These are phyloP conservation scores for Tympanopsis confertula DNA, from an alignment of 2,329 filamentous ascomycete genomes.

Conservation along the genomic window DNA sequence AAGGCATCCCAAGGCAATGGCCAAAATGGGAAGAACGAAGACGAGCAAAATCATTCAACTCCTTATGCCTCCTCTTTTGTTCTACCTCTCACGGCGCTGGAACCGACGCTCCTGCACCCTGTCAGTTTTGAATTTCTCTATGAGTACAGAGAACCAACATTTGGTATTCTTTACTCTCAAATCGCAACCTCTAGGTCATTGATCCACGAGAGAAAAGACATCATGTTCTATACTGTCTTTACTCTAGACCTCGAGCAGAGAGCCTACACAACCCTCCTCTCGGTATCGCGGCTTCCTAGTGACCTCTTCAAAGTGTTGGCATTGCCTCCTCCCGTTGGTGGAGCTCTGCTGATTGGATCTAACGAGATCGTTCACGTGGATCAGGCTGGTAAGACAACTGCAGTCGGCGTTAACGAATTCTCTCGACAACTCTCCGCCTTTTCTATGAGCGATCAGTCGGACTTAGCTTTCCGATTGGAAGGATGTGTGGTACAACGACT, in stretches of 20 bases:
- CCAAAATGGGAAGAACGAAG: background rate
- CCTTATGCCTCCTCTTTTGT: slow-evolving; percentile 57
- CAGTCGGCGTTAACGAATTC: slow-evolving; percentile 57
- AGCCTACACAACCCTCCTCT: slow-evolving; percentile 53
- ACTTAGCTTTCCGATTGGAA: slow-evolving; percentile 48
- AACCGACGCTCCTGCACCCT: slow-evolving; percentile 50
- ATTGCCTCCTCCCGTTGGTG: slow-evolving; percentile 52
- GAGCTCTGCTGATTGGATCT: slow-evolving; percentile 49
- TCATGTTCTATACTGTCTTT: slow-evolving; percentile 53
- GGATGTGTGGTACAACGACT: slow-evolving; percentile 44
- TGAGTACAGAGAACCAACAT: slow-evolving; percentile 60
- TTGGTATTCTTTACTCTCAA: slow-evolving; percentile 53
- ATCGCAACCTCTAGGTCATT: slow-evolving; percentile 43
- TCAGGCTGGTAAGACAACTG: slow-evolving; percentile 55
- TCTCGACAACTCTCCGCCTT: slow-evolving; percentile 47
- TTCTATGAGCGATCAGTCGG: slow-evolving; percentile 48
- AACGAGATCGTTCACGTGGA: slow-evolving; percentile 60
- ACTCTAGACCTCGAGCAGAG: slow-evolving; percentile 58
- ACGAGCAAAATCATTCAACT: slow-evolving; percentile 9
- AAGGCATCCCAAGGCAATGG: background rate
- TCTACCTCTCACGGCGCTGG: slow-evolving; percentile 48
- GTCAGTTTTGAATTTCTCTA: slow-evolving; percentile 55
- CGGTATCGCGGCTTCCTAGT: slow-evolving; percentile 49
- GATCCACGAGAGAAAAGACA: slow-evolving; percentile 43
- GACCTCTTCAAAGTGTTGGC: slow-evolving; percentile 51